These are phyloP conservation scores for Sarocladiaceae sp. DNA, from an alignment of 2,329 filamentous ascomycete genomes.

Conservation along the genomic window DNA sequence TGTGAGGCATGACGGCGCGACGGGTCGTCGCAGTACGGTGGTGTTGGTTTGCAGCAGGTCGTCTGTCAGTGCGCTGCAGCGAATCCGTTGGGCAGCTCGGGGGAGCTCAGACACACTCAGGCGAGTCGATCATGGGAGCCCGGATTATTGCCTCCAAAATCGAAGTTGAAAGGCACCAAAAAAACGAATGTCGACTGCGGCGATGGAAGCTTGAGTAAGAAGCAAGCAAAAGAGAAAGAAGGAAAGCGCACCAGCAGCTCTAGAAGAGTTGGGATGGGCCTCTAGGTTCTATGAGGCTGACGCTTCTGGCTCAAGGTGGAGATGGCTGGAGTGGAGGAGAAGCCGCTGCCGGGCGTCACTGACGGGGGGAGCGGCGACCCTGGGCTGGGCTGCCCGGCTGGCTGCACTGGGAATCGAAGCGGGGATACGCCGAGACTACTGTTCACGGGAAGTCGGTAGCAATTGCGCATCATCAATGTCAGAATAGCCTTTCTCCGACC, in stretches of 20 bases:
- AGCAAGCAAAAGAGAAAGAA: neutral
- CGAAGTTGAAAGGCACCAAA: too few relatives aligned
- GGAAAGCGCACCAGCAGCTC: neutral
- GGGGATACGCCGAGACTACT: neutral
- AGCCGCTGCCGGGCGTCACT: conserved; percentile 2
- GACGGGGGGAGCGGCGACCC: neutral
- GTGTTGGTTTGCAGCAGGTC: too few relatives aligned
- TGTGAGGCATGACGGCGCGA: neutral
- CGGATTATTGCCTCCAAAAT: too few relatives aligned
- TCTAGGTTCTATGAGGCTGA: conserved; percentile 8
- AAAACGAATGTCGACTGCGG: neutral
- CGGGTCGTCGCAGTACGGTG: neutral
- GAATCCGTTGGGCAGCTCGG: neutral
- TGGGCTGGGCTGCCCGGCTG: too few relatives aligned
- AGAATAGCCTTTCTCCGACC: too few relatives aligned
- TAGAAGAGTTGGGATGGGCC: neutral
- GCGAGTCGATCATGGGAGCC: conserved; percentile 3
- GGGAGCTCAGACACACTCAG: conserved; percentile 1
- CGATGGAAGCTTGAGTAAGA: neutral
- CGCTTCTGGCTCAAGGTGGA: neutral
- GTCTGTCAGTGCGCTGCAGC: neutral
- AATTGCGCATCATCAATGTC: too few relatives aligned
- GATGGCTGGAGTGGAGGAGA: conserved; percentile 1
- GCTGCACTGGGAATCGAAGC: neutral
- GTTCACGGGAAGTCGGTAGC: too few relatives aligned